A percentile compares a stretch with the other conserved stretches of the same genome.
phyloP scores from a whole-genome alignment of 345 rosid species.

The Populus davidiana region DNA sequence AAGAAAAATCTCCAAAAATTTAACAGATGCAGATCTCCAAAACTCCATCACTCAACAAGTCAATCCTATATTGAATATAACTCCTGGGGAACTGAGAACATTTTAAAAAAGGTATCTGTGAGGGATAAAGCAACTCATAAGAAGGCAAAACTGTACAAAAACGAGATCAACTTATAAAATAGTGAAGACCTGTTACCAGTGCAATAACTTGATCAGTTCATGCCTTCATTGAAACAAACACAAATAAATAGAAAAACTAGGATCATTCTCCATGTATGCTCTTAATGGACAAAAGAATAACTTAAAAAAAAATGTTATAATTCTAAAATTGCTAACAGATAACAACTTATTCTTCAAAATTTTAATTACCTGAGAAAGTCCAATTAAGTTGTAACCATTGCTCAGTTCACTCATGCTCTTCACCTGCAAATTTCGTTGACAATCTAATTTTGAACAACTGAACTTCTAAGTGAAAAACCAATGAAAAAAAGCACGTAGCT shows the following conservation, averaged over 20 bases:
- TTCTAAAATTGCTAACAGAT: background rate
- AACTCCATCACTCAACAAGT: background rate
- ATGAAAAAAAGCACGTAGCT: conserved; percentile 2
- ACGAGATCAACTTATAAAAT: background rate
- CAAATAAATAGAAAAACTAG: background rate
- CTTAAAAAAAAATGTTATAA: background rate
- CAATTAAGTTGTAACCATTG: conserved; percentile 70
- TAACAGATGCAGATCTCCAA: background rate
- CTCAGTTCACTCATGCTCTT: conserved; percentile 68
- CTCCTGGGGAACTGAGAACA: background rate
- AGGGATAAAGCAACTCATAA: background rate
- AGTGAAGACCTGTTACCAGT: background rate
- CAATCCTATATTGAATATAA: background rate
- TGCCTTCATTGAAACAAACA: background rate
- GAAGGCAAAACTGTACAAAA: background rate
- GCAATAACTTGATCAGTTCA: background rate
- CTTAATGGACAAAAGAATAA: background rate
- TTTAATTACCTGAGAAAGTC: conserved; percentile 74
- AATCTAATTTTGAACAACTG: conserved; percentile 3
- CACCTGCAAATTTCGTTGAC: conserved; percentile 41
- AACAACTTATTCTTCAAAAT: background rate
- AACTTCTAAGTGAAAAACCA: conserved; percentile 6
- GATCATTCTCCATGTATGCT: background rate
- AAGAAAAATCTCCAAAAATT: background rate
- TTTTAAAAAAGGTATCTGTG: background rate